A percentile compares a stretch with the other conserved stretches of the same genome.
Evolutionary conservation across 768 basidiomycete genomes (phyloP).

Genomic region (Collybia sordida): DNA sequence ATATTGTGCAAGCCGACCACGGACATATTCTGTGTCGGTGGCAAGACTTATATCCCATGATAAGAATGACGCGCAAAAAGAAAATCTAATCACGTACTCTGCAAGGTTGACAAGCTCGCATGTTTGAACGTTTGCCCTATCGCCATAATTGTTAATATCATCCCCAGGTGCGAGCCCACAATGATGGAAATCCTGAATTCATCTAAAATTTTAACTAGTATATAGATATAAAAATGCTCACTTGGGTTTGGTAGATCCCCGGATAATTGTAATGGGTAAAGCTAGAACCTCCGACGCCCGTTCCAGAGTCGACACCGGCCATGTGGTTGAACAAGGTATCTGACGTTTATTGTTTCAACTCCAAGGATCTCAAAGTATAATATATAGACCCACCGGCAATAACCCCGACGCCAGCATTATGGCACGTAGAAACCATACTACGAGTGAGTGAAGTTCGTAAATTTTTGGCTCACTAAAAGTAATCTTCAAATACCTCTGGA

Average conservation of each 20-base stretch:
- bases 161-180: constrained; percentile 55
- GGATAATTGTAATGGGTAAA: constrained; percentile 57
- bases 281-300: constrained; percentile 46
- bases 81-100: constrained; percentile 37
- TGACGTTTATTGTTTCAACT: constrained; percentile 9
- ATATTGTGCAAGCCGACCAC: constrained; percentile 51
- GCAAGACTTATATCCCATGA: constrained; percentile 41
- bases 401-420: constrained; percentile 55
- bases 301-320: constrained; percentile 48
- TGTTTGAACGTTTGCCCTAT: constrained; percentile 55
- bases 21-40: constrained; percentile 62
- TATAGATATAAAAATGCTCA: constrained; percentile 29
- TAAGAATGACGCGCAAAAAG: background rate
- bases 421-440: constrained; percentile 51
- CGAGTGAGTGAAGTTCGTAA: background rate
- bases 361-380: background rate
- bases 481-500: constrained; percentile 26
- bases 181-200: constrained; percentile 55
- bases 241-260: constrained; percentile 44
- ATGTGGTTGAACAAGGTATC: constrained; percentile 71
- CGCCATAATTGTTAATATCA: constrained; percentile 55
- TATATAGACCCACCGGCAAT: constrained; percentile 40
- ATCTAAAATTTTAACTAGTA: background rate
- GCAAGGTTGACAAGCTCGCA: constrained; percentile 52
- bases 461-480: constrained; percentile 10